phyloP scores from a whole-genome alignment of 805 yeast species.

The Monosporozyma solicola region DNA sequence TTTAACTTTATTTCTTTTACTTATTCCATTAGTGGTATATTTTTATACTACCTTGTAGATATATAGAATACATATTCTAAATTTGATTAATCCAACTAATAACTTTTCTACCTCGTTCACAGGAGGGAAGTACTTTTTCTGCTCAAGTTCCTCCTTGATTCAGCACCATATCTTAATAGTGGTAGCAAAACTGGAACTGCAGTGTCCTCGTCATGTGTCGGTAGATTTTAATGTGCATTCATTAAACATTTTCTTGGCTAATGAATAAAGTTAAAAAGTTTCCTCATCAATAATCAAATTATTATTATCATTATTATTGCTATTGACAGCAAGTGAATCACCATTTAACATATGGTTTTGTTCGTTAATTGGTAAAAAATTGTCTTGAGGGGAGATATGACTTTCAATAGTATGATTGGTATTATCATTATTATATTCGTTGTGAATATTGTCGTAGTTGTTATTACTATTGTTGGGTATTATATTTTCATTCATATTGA shows the following conservation, averaged over 20 bases:
- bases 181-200: too few species aligned
- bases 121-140: too few species aligned
- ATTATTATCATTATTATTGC: conserved; percentile 5
- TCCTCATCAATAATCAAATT: conserved; percentile 30
- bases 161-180: too few species aligned
- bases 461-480: neutral
- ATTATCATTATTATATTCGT: neutral
- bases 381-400: neutral
- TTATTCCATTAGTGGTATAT: conserved; percentile 2
- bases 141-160: too few species aligned
- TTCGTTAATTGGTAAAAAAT: neutral
- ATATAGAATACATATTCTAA: conserved; percentile 1
- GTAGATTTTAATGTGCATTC: neutral
- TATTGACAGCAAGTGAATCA: conserved; percentile 16
- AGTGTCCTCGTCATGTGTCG: neutral
- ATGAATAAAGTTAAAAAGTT: conserved; percentile 16
- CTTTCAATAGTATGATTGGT: neutral
- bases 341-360: conserved; percentile 3
- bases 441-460: conserved; percentile 1
- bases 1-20: neutral
- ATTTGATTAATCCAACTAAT: neutral
- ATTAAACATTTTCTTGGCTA: neutral
- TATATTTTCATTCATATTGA: neutral
- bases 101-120: too few species aligned
- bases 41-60: conserved; percentile 5